A percentile compares a stretch with the other conserved stretches of the same genome.
These are phyloP conservation scores for Albizia julibrissin DNA, from an alignment of 306 rosid species.

Conservation along the genomic window DNA sequence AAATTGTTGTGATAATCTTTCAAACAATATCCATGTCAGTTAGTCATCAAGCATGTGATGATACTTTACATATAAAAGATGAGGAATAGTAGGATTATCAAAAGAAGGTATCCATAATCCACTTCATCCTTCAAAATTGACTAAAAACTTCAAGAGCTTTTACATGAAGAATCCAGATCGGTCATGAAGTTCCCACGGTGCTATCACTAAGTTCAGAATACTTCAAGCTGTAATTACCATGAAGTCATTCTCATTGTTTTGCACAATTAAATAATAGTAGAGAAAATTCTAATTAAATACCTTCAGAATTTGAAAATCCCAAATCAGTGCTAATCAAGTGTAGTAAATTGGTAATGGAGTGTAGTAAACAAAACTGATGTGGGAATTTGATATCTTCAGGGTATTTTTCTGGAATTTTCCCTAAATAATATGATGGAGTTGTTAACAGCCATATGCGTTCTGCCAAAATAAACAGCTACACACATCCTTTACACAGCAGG, in stretches of 20 bases:
- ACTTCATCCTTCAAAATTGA: not conserved
- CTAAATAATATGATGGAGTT: too few species aligned
- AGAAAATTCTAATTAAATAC: too few species aligned
- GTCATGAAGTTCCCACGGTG: not conserved
- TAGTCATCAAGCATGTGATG: not conserved
- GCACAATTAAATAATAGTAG: not conserved
- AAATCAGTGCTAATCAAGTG: too few species aligned
- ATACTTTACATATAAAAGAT: not conserved
- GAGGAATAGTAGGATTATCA: not conserved
- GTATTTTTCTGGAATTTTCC: too few species aligned
- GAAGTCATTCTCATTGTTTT: not conserved
- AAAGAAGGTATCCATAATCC: not conserved
- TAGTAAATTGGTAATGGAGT: too few species aligned
- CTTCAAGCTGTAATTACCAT: not conserved
- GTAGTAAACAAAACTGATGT: too few species aligned
- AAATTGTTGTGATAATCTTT: not conserved
- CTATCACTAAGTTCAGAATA: not conserved
- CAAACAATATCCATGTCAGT: not conserved
- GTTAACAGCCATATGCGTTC: not conserved
- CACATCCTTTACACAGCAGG: not conserved
- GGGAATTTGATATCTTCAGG: too few species aligned
- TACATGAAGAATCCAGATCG: not conserved
- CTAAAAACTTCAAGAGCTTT: not conserved
- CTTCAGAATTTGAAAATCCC: too few species aligned
- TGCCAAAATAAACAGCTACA: not conserved